Evolutionary conservation across 1,139 yeast species (phyloP).

Genomic region (Geotrichum histeridarum): DNA sequence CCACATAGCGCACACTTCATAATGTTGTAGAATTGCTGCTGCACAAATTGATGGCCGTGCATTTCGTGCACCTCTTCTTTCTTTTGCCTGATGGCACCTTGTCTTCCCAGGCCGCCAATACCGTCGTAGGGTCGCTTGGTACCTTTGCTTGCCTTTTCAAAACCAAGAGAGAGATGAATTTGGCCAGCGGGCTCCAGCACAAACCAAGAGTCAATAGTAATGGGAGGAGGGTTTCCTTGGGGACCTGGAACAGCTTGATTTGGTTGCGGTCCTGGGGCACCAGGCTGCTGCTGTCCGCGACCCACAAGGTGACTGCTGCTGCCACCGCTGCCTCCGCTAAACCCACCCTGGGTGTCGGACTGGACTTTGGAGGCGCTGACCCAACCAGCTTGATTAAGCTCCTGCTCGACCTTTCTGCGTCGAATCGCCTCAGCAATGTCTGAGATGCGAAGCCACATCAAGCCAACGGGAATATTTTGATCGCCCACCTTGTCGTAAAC

Average conservation of each 20-base stretch:
- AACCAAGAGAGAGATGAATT: slow-evolving; percentile 68
- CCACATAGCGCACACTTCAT: slow-evolving; percentile 98
- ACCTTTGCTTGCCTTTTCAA: slow-evolving; percentile 60
- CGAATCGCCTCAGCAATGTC: slow-evolving; percentile 93
- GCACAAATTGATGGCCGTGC: slow-evolving; percentile 95
- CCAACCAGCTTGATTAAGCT: slow-evolving; percentile 76
- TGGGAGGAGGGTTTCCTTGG: slow-evolving; percentile 19
- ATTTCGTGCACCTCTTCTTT: slow-evolving; percentile 94
- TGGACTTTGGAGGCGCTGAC: slow-evolving; percentile 58
- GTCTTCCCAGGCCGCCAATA: slow-evolving; percentile 84
- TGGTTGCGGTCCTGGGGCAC: neutral
- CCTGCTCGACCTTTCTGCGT: slow-evolving; percentile 77
- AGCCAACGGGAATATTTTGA: slow-evolving; percentile 78
- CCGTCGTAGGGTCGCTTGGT: slow-evolving; percentile 44
- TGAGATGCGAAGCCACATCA: slow-evolving; percentile 82
- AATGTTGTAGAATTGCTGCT: slow-evolving; percentile 88
- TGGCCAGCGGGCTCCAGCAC: slow-evolving; percentile 93
- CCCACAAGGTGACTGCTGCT: slow-evolving; percentile 1
- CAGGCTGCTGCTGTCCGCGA: slow-evolving; percentile 1
- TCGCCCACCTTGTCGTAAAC: slow-evolving; percentile 75
- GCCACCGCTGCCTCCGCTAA: slow-evolving; percentile 16
- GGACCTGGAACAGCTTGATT: neutral
- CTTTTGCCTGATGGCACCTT: slow-evolving; percentile 94
- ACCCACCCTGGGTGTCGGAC: slow-evolving; percentile 23
- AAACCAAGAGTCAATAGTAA: slow-evolving; percentile 70